A percentile compares a stretch with the other conserved stretches of the same genome.
Evolutionary conservation across 139 green algal species (phyloP).

Genomic region (Eudorina sp.): DNA sequence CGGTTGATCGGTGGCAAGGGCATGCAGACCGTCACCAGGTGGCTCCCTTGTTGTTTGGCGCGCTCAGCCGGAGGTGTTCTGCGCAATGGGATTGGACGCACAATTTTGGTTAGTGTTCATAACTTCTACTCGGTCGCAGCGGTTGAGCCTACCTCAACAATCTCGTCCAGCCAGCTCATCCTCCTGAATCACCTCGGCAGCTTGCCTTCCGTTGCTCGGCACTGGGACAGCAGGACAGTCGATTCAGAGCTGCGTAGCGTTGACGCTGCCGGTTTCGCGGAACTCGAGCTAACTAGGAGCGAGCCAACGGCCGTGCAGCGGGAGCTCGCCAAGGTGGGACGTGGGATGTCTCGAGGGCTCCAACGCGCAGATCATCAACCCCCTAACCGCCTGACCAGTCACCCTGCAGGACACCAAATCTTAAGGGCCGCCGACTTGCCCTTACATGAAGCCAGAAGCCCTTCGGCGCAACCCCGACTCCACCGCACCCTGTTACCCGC

Average conservation of each 20-base stretch:
- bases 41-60: not conserved
- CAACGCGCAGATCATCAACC: too few species aligned
- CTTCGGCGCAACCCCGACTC: too few species aligned
- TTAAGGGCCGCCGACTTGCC: too few species aligned
- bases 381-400: too few species aligned
- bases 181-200: not conserved
- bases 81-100: not conserved
- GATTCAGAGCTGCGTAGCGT: constrained; percentile 4
- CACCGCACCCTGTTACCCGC: too few species aligned
- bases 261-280: not conserved
- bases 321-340: not conserved
- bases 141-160: not conserved
- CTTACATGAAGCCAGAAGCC: too few species aligned
- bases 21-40: not conserved
- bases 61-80: not conserved
- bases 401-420: too few species aligned
- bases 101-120: too few species aligned
- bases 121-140: not conserved
- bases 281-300: not conserved
- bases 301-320: constrained; percentile 30
- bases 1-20: too few species aligned
- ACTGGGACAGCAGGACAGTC: not conserved
- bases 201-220: not conserved
- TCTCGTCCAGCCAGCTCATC: constrained; percentile 1
- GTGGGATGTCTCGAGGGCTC: too few species aligned